These are phyloP conservation scores for Firmiana major DNA, from an alignment of 345 rosid species.

Conservation along the genomic window DNA sequence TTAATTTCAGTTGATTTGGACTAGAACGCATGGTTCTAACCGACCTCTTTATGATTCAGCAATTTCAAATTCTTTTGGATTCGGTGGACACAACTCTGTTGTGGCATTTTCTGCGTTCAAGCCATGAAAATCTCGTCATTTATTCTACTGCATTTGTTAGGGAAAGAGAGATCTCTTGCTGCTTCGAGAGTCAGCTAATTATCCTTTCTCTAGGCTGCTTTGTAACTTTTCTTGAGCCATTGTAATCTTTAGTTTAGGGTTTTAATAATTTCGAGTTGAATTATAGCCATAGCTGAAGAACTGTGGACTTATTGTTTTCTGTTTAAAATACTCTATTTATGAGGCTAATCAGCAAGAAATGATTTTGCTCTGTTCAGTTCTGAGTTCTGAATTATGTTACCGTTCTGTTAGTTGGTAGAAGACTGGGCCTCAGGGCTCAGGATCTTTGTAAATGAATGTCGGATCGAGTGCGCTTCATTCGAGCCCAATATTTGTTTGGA, in stretches of 20 bases:
- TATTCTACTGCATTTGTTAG: neutral
- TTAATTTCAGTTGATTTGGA: neutral
- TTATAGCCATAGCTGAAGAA: neutral
- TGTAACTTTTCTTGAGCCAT: neutral
- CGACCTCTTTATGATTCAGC: constrained; percentile 39
- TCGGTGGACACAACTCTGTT: constrained; percentile 97
- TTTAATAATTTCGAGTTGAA: constrained; percentile 21
- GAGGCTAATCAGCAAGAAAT: neutral
- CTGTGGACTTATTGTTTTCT: neutral
- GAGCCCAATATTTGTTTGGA: too few relatives aligned
- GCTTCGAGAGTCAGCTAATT: neutral
- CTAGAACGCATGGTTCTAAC: neutral
- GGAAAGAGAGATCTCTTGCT: neutral
- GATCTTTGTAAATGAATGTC: too few relatives aligned
- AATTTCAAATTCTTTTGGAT: constrained; percentile 94
- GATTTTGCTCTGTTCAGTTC: constrained; percentile 5
- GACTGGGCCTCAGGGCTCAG: too few relatives aligned
- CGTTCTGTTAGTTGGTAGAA: neutral
- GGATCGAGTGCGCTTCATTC: too few relatives aligned
- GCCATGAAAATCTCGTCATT: neutral
- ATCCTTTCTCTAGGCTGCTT: neutral
- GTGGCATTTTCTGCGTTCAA: neutral
- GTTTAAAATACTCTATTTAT: neutral
- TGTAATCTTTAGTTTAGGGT: neutral
- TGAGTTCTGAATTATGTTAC: neutral